Evolutionary conservation across 1,284 basidiomycete genomes (phyloP), one percentile per base, ranked within the genome.

Genomic region (Ganoderma boninense): DNA sequence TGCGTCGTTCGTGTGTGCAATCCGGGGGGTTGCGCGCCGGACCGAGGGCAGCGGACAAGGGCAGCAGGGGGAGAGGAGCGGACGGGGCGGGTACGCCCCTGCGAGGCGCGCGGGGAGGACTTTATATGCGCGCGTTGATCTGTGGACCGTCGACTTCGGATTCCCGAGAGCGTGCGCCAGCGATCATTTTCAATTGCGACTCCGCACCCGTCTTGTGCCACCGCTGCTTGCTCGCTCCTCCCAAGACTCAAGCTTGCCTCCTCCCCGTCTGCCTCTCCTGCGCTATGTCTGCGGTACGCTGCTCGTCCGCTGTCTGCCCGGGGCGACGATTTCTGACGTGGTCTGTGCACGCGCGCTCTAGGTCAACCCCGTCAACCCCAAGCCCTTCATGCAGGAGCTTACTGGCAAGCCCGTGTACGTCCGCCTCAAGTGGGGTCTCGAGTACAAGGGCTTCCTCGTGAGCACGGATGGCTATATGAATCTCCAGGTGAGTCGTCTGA

Each of bases 381-480:
- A 99, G 85, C 98, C 98, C 10, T 99, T 99, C 85, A 89, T 99
- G 78, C 96, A 99, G 84, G 96, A 98, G 82, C 91, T 99, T 77
- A 99, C 97, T 35, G 98, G 98, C 77, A 99, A 99, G 87, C 94
- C 94, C 60, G 96, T 99, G 64, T 94, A 92, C 78, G 97, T 99
- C 70, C 90, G 92, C 72, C 90, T 99, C 80, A 99, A 99, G 86
- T 99, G 98, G 98, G 98, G 98, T 73, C 88, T 99, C 73, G 97
- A 99, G 82, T 99, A 99, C 89, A 98, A 97, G 86, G 97, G 98
- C 62, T 99, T 97, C 85, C 89, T 99, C 72, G 97, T 99, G 75
- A 97, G 95, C 80, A 98, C 97, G 6, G 98, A 99, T 83, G 95
- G 95, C 40, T 99, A 98, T 85, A 99, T 99, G 97, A 99, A 99